Evolutionary conservation across 371 early-diverging fungal species (phyloP), one percentile per base, ranked within the genome.

Genomic region (Chytridiales sp.): DNA sequence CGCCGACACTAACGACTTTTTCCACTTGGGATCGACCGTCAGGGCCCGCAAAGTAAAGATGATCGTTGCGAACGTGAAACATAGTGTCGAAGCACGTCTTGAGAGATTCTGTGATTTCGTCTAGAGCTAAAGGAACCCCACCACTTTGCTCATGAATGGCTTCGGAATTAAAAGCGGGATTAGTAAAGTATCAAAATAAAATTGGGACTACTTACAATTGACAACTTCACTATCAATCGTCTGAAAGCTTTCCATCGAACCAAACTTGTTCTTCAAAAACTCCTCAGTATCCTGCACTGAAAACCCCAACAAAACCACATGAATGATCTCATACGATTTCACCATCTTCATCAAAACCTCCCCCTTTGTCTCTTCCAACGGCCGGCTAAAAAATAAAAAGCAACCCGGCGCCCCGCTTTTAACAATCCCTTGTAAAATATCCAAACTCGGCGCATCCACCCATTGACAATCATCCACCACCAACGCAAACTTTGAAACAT

Each of bases 401-500:
- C n/a, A n/a, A n/a, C n/a, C n/a, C n/a, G n/a, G n/a, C n/a, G n/a
- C n/a, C n/a, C n/a, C n/a, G n/a, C n/a, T n/a, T n/a, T n/a, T n/a
- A n/a, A n/a, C n/a, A n/a, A n/a, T n/a, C n/a, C n/a, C n/a, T n/a
- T n/a, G 13, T 5, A 54, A 13, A 38, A 54, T 21, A 4, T 54
- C 54, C 5, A 54, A 36, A 17, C 34, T 34, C 6, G 29, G 17
- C 5, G 42, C 41, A 30, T 54, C 54, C 27, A 54, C 15, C 54
- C 54, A 54, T 42, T 51, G 54, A 19, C 26, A 17, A 27, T 54
- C 54, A 21, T 54, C 54, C 22, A 54, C 38, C 42, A 54, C 41
- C 27, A 54, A 54, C 4, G 41, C 39, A 3, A 26, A n/a, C 41
- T 41, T 54, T 11, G 17, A n/a, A 4, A 6, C 15, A 24, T 21